phyloP scores from a whole-genome alignment of 192 early-diverging fungal species.

The Backusella macrospora region DNA sequence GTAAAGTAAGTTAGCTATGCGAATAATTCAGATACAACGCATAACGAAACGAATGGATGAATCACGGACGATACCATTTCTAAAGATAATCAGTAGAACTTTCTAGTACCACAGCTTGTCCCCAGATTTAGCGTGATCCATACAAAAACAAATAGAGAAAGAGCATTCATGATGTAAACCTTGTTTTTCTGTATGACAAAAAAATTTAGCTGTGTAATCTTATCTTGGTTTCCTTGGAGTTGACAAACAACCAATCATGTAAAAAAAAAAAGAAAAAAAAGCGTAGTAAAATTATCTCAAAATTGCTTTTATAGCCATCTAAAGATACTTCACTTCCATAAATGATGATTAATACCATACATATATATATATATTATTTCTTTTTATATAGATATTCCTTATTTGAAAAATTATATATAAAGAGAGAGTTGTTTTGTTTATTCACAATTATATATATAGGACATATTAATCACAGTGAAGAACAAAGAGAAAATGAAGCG shows the following conservation, averaged over 20 bases:
- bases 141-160: not conserved
- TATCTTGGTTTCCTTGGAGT: not conserved
- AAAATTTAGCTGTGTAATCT: not conserved
- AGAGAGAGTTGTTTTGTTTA: not conserved
- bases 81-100: not conserved
- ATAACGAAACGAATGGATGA: not conserved
- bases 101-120: not conserved
- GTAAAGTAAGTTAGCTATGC: not conserved
- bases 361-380: too few relatives aligned
- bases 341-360: slow-evolving; percentile 1
- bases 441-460: not conserved
- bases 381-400: not conserved
- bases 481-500: not conserved
- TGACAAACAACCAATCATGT: not conserved
- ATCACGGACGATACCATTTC: not conserved
- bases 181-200: slow-evolving; percentile 6
- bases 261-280: not conserved
- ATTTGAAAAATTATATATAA: not conserved
- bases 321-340: not conserved
- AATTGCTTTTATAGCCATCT: not conserved
- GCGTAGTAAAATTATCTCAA: not conserved
- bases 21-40: not conserved
- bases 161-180: not conserved
- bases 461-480: not conserved
- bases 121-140: not conserved